Evolutionary conservation across 768 basidiomycete genomes (phyloP), one percentile per base, ranked within the genome.

Genomic region (Boletus eberwhitei): DNA sequence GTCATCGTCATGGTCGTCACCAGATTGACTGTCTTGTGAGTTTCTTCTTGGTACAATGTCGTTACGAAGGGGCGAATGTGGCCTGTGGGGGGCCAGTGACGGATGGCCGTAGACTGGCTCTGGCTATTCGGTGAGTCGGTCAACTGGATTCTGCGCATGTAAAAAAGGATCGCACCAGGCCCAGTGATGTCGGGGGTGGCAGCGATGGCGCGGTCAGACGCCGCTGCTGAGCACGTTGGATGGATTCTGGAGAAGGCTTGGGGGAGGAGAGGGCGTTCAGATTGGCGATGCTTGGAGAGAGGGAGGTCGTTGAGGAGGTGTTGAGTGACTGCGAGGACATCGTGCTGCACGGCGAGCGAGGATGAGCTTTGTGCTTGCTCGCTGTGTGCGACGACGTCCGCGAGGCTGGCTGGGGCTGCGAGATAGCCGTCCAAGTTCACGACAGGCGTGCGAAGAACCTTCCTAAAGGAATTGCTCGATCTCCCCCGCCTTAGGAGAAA

Each of bases 51-150:
- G 76, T 13, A 80, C 70, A 59, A 79, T 80, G 31, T 78, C 79
- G 59, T 88, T 85, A 13, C 89, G 78, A 8, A 91, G 80, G 13
- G 89, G 89, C 13, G 89, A 90, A 14, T 83, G 83, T 8, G 88
- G 84, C 35, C 87, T 75, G 54, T 65, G 66, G 19, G 69, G 70
- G 21, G 67, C 59, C 35, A 57, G 59, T 44, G 69, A 59, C 9
- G 68, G 71, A 17, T 73, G 70, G 48, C 74, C 74, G 48, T 69
- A 72, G 41, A 79, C 77, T 4, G 78, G 76, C 52, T 78, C 75
- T 48, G 77, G 78, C 78, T 80, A 61, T 42, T 43, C 43, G 49
- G 29, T 19, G n/a, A n/a, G 55, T 41, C 50, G 51, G 26, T 66
- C 34, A 68, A 58, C 46, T 26, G 17, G 24, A 38, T 32, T 40